phyloP scores from a whole-genome alignment of 2,329 filamentous ascomycete genomes.

The Hypoxylon sp. region DNA sequence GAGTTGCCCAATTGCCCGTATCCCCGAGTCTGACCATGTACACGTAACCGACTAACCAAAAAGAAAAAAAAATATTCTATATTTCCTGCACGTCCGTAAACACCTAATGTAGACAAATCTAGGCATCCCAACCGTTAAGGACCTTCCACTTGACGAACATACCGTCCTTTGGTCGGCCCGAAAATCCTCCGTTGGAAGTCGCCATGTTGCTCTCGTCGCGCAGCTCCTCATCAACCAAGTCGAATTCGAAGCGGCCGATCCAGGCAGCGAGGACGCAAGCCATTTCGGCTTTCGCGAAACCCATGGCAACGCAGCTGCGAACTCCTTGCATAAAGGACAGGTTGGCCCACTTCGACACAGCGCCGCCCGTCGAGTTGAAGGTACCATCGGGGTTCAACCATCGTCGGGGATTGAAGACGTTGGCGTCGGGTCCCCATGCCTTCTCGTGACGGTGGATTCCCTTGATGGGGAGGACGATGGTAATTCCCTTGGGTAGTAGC shows the following conservation, averaged over 20 bases:
- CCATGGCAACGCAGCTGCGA: slow-evolving; percentile 70
- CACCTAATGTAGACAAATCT: not conserved
- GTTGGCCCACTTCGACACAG: slow-evolving; percentile 69
- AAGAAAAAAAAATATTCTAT: slow-evolving; percentile 10
- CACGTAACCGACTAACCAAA: slow-evolving; percentile 9
- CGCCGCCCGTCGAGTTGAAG: slow-evolving; percentile 55
- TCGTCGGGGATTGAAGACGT: slow-evolving; percentile 73
- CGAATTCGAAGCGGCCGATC: slow-evolving; percentile 42
- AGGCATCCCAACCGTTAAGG: slow-evolving; percentile 18
- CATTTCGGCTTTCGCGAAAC: slow-evolving; percentile 78
- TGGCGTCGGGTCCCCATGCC: slow-evolving; percentile 74
- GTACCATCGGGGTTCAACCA: slow-evolving; percentile 61
- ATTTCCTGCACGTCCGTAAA: slow-evolving; percentile 4
- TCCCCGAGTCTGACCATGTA: slow-evolving; percentile 9
- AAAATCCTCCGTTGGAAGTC: slow-evolving; percentile 37
- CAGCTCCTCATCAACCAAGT: slow-evolving; percentile 29
- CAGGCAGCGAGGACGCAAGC: slow-evolving; percentile 66
- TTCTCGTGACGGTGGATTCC: slow-evolving; percentile 73
- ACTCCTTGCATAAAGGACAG: slow-evolving; percentile 71
- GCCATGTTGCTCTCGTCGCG: slow-evolving; percentile 38
- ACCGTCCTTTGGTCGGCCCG: slow-evolving; percentile 32
- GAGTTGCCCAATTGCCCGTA: slow-evolving; percentile 13
- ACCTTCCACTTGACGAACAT: slow-evolving; percentile 37
- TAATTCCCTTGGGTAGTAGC: slow-evolving; percentile 72
- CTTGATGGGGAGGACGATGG: slow-evolving; percentile 73